Evolutionary conservation across 2,329 filamentous ascomycete genomes (phyloP).

Genomic region (Dactylonectria macrodidyma): DNA sequence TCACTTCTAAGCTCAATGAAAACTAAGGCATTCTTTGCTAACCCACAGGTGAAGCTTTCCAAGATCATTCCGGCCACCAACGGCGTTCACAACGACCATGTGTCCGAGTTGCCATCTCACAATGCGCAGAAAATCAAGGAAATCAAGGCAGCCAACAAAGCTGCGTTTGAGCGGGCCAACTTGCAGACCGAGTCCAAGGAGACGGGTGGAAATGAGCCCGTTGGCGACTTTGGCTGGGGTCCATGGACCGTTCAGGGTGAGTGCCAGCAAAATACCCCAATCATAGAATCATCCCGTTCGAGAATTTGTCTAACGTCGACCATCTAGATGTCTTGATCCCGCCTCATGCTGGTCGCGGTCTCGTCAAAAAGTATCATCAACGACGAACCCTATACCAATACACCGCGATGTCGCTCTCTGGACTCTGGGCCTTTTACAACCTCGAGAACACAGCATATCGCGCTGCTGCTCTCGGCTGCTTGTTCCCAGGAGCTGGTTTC

Average conservation of each 20-base stretch:
- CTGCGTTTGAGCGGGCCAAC: neutral
- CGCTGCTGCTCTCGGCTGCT: slow-evolving; percentile 25
- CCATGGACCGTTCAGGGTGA: slow-evolving; percentile 28
- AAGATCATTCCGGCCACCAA: slow-evolving; percentile 26
- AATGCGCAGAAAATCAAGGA: neutral
- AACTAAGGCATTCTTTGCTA: neutral
- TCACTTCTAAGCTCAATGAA: neutral
- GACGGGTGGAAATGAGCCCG: slow-evolving; percentile 10
- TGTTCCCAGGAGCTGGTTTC: slow-evolving; percentile 33
- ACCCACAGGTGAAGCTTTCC: slow-evolving; percentile 9
- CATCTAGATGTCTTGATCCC: slow-evolving; percentile 27
- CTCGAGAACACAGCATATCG: slow-evolving; percentile 18
- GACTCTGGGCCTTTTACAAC: slow-evolving; percentile 25
- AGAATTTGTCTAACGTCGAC: no score
- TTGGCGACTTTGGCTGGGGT: slow-evolving; percentile 32
- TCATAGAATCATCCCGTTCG: neutral
- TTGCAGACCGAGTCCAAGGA: neutral
- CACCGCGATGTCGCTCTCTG: slow-evolving; percentile 6
- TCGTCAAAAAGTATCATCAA: slow-evolving; percentile 32
- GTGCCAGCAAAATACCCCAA: neutral
- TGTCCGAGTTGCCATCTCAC: no score
- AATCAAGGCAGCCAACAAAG: neutral
- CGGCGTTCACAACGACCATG: slow-evolving; percentile 11
- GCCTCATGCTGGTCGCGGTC: slow-evolving; percentile 17
- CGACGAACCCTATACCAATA: slow-evolving; percentile 25